These are phyloP conservation scores for Tuctoria greenei DNA, from an alignment of 176 grass and related monocot genomes.

Conservation along the genomic window DNA sequence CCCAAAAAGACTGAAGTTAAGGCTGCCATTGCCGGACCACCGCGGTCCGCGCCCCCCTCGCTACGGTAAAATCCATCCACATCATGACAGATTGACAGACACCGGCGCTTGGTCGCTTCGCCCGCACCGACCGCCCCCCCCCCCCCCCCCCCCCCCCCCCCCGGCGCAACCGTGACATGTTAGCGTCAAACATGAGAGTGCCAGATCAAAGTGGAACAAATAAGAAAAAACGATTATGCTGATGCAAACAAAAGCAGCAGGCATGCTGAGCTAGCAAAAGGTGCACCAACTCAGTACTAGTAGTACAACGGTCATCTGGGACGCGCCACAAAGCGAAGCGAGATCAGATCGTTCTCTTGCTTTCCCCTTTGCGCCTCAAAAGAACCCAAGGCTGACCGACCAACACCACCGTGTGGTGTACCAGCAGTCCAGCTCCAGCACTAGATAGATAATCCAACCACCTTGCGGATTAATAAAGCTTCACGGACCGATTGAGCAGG, in stretches of 20 bases:
- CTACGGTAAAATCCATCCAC: too few relatives aligned
- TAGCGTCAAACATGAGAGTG: not conserved
- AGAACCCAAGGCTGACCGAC: conserved; percentile 43
- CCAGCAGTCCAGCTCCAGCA: not conserved
- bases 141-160: too few relatives aligned
- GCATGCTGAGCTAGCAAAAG: conserved; percentile 17
- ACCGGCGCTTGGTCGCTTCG: too few relatives aligned
- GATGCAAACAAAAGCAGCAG: not conserved
- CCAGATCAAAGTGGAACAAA: not conserved
- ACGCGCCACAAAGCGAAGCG: not conserved
- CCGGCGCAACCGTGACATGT: too few relatives aligned
- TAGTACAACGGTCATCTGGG: conserved; percentile 37
- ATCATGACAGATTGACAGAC: too few relatives aligned
- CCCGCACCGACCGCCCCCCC: too few relatives aligned
- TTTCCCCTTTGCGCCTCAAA: conserved; percentile 41
- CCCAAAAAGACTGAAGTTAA: too few relatives aligned
- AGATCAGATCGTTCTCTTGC: conserved; percentile 17
- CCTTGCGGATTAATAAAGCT: not conserved
- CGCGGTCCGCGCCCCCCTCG: too few relatives aligned
- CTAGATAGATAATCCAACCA: not conserved
- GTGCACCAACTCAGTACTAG: not conserved
- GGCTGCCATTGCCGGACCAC: too few relatives aligned
- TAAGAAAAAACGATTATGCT: not conserved
- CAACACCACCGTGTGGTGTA: not conserved
- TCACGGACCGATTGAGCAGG: not conserved